Conservation (phyloP, 164 flowering plant species). For the Echeveria elegans region DNA sequence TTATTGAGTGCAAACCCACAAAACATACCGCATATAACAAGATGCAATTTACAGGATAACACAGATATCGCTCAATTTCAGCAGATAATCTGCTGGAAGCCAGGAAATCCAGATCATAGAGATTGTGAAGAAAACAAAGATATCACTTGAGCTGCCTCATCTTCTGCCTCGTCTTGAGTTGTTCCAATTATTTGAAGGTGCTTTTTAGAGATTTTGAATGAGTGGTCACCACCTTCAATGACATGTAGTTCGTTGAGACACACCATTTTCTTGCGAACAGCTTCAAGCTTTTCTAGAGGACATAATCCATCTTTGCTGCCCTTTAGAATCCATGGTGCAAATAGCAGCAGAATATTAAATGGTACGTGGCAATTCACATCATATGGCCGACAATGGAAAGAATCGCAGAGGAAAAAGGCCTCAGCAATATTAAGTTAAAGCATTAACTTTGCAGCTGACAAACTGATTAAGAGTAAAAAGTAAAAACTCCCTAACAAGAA, state of each 20-base stretch:
- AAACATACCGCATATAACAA: too few species aligned
- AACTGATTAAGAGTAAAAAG: background rate
- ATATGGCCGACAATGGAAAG: background rate
- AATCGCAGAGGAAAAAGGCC: background rate
- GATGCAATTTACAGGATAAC: too few species aligned
- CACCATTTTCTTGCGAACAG: constrained; percentile 57
- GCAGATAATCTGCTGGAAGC: background rate
- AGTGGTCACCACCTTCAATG: constrained; percentile 84
- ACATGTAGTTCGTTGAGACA: constrained; percentile 44
- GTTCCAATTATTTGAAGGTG: constrained; percentile 32
- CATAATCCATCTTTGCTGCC: constrained; percentile 86
- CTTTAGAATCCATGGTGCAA: constrained; percentile 22
- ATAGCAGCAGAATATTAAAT: background rate
- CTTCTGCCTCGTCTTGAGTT: constrained; percentile 63
- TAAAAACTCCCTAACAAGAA: background rate
- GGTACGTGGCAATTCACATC: background rate
- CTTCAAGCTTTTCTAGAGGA: constrained; percentile 56
- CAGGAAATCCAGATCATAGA: constrained; percentile 2
- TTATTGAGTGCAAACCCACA: too few species aligned
- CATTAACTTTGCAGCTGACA: background rate
- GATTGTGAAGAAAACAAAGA: constrained; percentile 34
- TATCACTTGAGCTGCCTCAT: constrained; percentile 50
- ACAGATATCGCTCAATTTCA: too few species aligned
- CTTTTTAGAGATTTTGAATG: constrained; percentile 76
- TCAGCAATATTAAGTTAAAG: too few species aligned